A percentile compares a stretch with the other conserved stretches of the same genome.
phyloP scores from a whole-genome alignment of 2,329 filamentous ascomycete species.

The Xylaria sp. region DNA sequence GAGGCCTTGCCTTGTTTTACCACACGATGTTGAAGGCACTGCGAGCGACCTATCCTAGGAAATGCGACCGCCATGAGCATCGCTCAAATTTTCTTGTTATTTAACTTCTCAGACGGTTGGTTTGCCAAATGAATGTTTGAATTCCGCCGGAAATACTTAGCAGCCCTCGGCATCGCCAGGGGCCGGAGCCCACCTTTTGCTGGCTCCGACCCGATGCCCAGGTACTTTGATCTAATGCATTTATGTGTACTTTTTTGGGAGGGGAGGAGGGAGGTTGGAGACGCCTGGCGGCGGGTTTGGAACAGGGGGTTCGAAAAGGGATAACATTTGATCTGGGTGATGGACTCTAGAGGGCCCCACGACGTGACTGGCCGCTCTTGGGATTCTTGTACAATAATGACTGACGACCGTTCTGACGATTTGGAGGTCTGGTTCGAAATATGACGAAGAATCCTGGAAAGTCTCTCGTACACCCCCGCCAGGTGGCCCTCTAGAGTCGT shows the following conservation, averaged over 20 bases:
- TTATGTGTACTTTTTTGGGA: slow-evolving; percentile 26
- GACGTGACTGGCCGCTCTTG: slow-evolving; percentile 21
- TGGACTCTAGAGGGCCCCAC: slow-evolving; percentile 29
- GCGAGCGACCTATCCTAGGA: slow-evolving; percentile 32
- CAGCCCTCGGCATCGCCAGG: slow-evolving; percentile 30
- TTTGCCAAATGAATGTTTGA: slow-evolving; percentile 25
- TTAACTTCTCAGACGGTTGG: slow-evolving; percentile 32
- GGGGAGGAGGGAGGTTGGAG: slow-evolving; percentile 17
- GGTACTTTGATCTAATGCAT: slow-evolving; percentile 38
- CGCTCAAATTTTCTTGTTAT: slow-evolving; percentile 39
- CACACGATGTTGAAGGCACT: slow-evolving; percentile 18
- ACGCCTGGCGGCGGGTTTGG: slow-evolving; percentile 25
- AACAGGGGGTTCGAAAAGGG: slow-evolving; percentile 26
- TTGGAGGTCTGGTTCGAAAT: slow-evolving; percentile 25
- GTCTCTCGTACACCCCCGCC: neutral
- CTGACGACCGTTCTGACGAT: slow-evolving; percentile 29
- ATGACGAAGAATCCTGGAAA: slow-evolving; percentile 12
- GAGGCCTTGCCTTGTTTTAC: slow-evolving; percentile 35
- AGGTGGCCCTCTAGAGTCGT: slow-evolving; percentile 10
- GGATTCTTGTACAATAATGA: slow-evolving; percentile 36
- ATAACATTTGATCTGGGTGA: slow-evolving; percentile 26
- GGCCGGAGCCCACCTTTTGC: slow-evolving; percentile 39
- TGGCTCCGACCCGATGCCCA: slow-evolving; percentile 36
- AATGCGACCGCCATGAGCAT: slow-evolving; percentile 34
- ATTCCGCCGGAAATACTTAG: slow-evolving; percentile 24